Conservation (phyloP, 805 yeast species). For the Yarrowia sp. region DNA sequence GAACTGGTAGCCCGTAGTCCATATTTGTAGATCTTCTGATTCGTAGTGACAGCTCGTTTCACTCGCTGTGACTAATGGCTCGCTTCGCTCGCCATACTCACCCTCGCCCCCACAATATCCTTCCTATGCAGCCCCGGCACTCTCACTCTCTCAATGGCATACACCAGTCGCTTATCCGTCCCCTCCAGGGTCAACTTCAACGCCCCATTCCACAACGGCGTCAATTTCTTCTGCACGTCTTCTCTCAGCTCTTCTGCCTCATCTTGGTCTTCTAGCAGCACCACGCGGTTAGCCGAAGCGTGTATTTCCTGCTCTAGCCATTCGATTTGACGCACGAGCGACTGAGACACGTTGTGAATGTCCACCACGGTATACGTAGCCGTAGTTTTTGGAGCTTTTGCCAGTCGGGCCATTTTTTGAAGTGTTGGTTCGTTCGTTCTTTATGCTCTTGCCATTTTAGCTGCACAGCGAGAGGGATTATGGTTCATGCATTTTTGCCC, state of each 20-base stretch:
- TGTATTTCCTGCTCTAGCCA: conserved; percentile 19
- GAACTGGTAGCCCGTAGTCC: too few species aligned
- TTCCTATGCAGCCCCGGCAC: conserved; percentile 1
- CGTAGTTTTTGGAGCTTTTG: neutral
- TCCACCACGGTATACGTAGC: conserved; percentile 30
- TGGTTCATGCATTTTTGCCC: neutral
- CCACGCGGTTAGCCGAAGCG: conserved; percentile 18
- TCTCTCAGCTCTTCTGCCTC: neutral
- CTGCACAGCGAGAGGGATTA: neutral
- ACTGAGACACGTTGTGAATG: conserved; percentile 32
- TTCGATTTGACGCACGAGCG: conserved; percentile 38
- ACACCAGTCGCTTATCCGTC: neutral
- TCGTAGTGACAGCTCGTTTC: too few species aligned
- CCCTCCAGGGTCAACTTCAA: neutral
- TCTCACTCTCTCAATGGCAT: conserved; percentile 1
- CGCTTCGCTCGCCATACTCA: neutral
- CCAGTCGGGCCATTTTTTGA: conserved; percentile 1
- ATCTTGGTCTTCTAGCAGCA: conserved; percentile 1
- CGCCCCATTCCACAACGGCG: conserved; percentile 5
- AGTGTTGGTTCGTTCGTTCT: neutral
- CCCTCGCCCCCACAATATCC: conserved; percentile 2
- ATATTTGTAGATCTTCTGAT: too few species aligned
- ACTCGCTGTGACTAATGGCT: too few species aligned
- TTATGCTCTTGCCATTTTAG: conserved; percentile 11
- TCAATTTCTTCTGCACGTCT: conserved; percentile 4